Percentiles rank a stretch among this genome's conserved stretches.
Evolutionary conservation across 148 eudicot species (phyloP).

Genomic region (Rheum nobile): DNA sequence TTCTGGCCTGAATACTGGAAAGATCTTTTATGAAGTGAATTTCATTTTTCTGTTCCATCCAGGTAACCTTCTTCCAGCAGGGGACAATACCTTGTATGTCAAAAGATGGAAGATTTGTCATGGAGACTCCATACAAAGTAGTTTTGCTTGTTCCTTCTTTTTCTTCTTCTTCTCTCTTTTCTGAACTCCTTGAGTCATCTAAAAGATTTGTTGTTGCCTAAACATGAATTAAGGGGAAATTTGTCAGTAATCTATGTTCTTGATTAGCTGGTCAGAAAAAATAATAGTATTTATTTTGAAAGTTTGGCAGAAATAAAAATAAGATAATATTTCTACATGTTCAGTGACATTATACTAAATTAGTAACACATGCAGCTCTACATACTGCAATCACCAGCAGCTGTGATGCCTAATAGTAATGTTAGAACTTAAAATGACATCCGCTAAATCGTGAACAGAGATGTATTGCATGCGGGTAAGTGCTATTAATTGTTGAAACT

Average conservation of each 20-base stretch:
- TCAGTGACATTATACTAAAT: neutral
- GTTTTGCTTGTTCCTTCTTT: slow-evolving; percentile 13
- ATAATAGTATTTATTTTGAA: neutral
- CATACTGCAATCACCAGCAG: neutral
- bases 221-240: neutral
- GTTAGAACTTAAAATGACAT: neutral
- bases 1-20: neutral
- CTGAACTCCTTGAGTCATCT: neutral
- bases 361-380: neutral
- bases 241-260: neutral
- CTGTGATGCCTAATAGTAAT: neutral
- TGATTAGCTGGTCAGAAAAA: neutral
- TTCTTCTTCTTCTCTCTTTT: neutral
- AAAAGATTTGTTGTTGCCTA: neutral
- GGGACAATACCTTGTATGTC: slow-evolving; percentile 96
- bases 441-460: neutral
- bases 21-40: neutral
- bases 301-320: neutral
- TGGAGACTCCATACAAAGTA: slow-evolving; percentile 91
- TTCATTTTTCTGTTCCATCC: slow-evolving; percentile 12
- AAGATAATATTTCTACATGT: neutral
- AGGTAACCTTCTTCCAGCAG: slow-evolving; percentile 95
- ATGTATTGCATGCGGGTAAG: neutral
- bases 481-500: neutral
- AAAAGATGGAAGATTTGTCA: slow-evolving; percentile 80